Base-by-base conservation (phyloP, 495 filamentous ascomycete species). In the Neurospora intermedia region DNA sequence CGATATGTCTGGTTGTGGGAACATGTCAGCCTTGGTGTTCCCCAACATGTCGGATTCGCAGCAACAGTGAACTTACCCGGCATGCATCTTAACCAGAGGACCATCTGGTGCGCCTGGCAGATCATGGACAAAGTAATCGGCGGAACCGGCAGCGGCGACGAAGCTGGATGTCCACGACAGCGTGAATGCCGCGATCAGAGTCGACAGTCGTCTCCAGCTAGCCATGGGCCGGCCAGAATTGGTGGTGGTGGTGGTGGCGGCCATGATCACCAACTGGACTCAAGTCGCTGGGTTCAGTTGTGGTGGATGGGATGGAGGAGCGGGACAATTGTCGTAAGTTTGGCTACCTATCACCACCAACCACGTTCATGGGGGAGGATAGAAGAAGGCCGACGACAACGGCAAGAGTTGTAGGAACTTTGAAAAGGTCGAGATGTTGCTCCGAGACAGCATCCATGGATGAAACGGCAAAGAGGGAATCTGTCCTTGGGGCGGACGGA, bases 61-160 rank as follows among this genome's bases (percentile, higher is more conserved):
- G 46, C n/a, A 46, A 62, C 43, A 69, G 42, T 59, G 18, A 38
- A 84, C 91, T 84, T 82, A 98, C 94, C 95, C 96, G 82, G 96
- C 96, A 86, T 98, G 95, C 94, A 98, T 98, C 84, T 97, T 98
- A 75, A 96, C 79, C 72, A 94, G 80, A 10, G 94, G 91, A 0
- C 91, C 92, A 45, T 89, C 86, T 16, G 96, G 96, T n/a, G 89
- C 89, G 42, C 96, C 96, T 5, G 96, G 96, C 23, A 99, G 84
- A 10, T 87, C 87, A 73, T 88, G 87, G 31, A 99, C 91, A 84
- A 91, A 99, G 82, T 97, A 99, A 80, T 98, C 96, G 27, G 89
- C 92, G 38, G 94, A 90, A 4, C 87, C 85, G 69, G 73, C 76
- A 6, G 82, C 83, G 66, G 83, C 83, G 42, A 72, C 74, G 39